Percentiles rank a stretch among this genome's conserved stretches.
These are phyloP conservation scores for Tolypocladium ophioglossoides DNA, from an alignment of 2,329 filamentous ascomycete species.

Conservation along the genomic window DNA sequence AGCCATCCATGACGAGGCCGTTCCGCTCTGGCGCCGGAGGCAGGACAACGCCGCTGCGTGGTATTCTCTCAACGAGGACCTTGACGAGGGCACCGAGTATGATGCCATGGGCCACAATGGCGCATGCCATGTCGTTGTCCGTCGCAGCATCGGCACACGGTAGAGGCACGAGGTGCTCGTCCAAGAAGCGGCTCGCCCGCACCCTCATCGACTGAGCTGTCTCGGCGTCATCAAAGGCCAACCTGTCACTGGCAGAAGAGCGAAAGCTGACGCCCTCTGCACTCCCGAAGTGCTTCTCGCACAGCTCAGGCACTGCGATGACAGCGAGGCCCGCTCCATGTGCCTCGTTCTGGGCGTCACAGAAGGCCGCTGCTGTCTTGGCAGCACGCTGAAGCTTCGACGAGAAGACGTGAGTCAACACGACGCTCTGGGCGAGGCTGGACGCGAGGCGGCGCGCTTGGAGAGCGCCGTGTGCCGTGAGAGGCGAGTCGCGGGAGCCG, in stretches of 20 bases:
- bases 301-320: slow-evolving; percentile 33
- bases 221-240: slow-evolving; percentile 46
- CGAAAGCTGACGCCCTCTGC: slow-evolving; percentile 55
- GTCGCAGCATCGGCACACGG: slow-evolving; percentile 4
- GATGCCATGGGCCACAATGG: slow-evolving; percentile 74
- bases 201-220: slow-evolving; percentile 53
- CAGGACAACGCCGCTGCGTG: slow-evolving; percentile 8
- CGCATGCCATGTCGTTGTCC: slow-evolving; percentile 27
- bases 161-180: slow-evolving; percentile 49
- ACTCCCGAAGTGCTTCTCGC: slow-evolving; percentile 66
- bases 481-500: slow-evolving; percentile 66
- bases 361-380: slow-evolving; percentile 59
- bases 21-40: slow-evolving; percentile 4
- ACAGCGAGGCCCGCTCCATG: slow-evolving; percentile 7
- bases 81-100: slow-evolving; percentile 62
- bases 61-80: slow-evolving; percentile 46
- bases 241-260: slow-evolving; percentile 9
- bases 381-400: slow-evolving; percentile 68
- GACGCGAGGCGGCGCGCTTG: slow-evolving; percentile 64
- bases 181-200: slow-evolving; percentile 57
- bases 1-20: background rate
- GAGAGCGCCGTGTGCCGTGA: slow-evolving; percentile 73
- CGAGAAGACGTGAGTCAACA: slow-evolving; percentile 58
- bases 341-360: slow-evolving; percentile 37
- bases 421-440: slow-evolving; percentile 37